A percentile compares a stretch with the other conserved stretches of the same genome.
Conservation (phyloP, 495 filamentous ascomycete genomes). For the Aspergillus cavernicola region DNA sequence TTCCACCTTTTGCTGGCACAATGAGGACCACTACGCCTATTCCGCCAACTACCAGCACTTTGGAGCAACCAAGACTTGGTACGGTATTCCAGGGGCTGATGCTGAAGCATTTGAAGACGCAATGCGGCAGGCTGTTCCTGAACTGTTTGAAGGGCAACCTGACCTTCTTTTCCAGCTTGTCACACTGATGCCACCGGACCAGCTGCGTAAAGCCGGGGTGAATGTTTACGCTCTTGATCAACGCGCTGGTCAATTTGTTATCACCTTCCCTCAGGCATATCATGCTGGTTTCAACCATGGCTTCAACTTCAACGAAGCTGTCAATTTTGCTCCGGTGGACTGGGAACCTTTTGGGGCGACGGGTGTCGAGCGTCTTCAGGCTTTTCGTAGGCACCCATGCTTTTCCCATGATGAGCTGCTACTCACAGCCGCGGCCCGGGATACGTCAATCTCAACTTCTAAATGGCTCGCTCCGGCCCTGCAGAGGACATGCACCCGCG, state of each 20-base stretch:
- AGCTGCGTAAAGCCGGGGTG: conserved; percentile 91
- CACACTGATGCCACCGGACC: conserved; percentile 87
- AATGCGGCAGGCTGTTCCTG: conserved; percentile 91
- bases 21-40: conserved; percentile 97
- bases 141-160: conserved; percentile 94
- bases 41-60: conserved; percentile 99
- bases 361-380: conserved; percentile 81
- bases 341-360: conserved; percentile 93
- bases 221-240: conserved; percentile 92
- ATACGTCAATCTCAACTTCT: conserved; percentile 84
- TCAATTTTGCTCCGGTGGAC: conserved; percentile 95
- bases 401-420: conserved; percentile 98
- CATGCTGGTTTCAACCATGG: conserved; percentile 93
- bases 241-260: conserved; percentile 89
- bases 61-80: conserved; percentile 98
- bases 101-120: conserved; percentile 91
- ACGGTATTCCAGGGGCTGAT: conserved; percentile 92
- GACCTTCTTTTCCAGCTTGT: conserved; percentile 97
- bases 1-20: conserved; percentile 99
- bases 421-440: conserved; percentile 75
- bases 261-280: conserved; percentile 91
- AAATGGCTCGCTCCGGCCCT: conserved; percentile 92
- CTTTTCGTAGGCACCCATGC: conserved; percentile 86
- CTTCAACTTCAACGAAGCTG: conserved; percentile 99
- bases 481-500: conserved; percentile 68